Conservation (phyloP, 768 basidiomycete genomes). For the Sutorius australiensis region DNA sequence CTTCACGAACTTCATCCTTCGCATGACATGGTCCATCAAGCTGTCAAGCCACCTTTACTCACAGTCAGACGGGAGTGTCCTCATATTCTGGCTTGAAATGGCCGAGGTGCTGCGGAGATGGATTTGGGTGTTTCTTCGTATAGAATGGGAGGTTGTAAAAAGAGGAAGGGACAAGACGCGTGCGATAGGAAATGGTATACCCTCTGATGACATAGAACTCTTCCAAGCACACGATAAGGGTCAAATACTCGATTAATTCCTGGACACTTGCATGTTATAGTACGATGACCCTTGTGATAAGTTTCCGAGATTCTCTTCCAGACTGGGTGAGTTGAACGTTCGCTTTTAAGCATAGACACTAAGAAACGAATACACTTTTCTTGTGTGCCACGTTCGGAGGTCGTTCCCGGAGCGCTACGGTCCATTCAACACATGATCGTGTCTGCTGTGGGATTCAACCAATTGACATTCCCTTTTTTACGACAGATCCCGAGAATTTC, state of each 20-base stretch:
- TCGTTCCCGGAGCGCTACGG: conserved; percentile 1
- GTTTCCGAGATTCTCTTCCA: conserved; percentile 3
- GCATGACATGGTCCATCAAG: conserved; percentile 93
- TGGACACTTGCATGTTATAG: neutral
- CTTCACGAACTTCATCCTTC: conserved; percentile 78
- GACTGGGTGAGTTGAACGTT: neutral
- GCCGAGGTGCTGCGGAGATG: conserved; percentile 88
- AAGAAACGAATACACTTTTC: neutral
- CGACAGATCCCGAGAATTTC: conserved; percentile 8
- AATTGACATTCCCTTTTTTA: neutral
- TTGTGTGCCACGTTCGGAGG: neutral
- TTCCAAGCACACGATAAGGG: conserved; percentile 11
- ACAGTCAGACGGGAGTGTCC: conserved; percentile 68
- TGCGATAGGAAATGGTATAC: conserved; percentile 1
- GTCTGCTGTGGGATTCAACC: neutral
- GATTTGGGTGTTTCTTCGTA: conserved; percentile 97
- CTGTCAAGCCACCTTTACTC: conserved; percentile 83
- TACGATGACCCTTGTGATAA: conserved; percentile 11
- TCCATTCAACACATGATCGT: neutral
- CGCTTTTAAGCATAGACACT: conserved; percentile 8
- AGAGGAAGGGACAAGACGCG: conserved; percentile 28
- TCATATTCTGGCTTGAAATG: conserved; percentile 88
- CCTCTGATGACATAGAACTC: conserved; percentile 14
- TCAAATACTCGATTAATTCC: conserved; percentile 16
- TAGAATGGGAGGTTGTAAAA: conserved; percentile 94